Conservation (phyloP, 805 yeast species). For the Candida bentonensis region DNA sequence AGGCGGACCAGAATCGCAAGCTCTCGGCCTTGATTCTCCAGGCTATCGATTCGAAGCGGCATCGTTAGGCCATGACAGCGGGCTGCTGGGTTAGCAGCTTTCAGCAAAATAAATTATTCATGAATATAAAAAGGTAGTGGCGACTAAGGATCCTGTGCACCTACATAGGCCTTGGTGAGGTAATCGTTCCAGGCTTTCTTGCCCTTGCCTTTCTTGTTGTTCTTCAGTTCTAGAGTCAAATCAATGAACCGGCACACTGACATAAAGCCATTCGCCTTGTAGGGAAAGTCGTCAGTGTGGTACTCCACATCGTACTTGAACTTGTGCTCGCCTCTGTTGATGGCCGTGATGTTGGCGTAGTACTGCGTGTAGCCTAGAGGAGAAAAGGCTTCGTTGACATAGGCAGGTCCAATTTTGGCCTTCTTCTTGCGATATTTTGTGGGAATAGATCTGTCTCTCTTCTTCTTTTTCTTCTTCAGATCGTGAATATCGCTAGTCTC, state of each 20-base stretch:
- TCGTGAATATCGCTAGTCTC: conserved; percentile 8
- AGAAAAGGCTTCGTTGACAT: conserved; percentile 52
- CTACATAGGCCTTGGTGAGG: conserved; percentile 45
- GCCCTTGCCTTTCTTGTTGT: conserved; percentile 10
- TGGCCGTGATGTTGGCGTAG: conserved; percentile 44
- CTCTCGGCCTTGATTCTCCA: background rate
- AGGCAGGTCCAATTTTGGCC: conserved; percentile 60
- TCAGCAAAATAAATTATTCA: too few relatives aligned
- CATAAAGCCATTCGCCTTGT: conserved; percentile 34
- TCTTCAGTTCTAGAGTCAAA: conserved; percentile 1
- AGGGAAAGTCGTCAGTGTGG: conserved; percentile 47
- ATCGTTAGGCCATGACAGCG: too few relatives aligned
- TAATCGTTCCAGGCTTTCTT: conserved; percentile 23
- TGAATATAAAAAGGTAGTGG: too few relatives aligned
- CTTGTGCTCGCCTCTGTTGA: conserved; percentile 29
- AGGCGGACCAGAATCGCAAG: background rate
- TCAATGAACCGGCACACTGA: background rate
- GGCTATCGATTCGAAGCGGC: background rate
- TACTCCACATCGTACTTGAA: conserved; percentile 57
- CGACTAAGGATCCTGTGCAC: too few relatives aligned
- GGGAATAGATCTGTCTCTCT: conserved; percentile 47
- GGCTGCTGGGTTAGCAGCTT: too few relatives aligned
- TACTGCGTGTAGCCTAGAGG: conserved; percentile 65
- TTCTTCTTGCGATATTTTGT: conserved; percentile 37
- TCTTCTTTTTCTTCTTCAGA: conserved; percentile 13